Conservation (phyloP, 2,329 filamentous ascomycete species). For the Grosmannia penicillata region DNA sequence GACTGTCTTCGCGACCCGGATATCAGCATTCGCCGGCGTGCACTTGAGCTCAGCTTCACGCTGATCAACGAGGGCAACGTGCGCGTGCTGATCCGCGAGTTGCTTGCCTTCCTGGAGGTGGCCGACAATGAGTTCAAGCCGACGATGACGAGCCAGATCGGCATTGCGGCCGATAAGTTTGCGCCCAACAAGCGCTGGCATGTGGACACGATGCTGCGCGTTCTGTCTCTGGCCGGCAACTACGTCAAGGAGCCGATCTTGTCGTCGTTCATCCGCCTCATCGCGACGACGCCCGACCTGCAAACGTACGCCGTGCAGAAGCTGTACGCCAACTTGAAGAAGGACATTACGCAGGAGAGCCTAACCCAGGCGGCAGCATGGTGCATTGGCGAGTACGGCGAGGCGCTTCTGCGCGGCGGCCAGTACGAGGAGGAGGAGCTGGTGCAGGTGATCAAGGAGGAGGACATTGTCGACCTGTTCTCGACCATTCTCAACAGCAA, state of each 20-base stretch:
- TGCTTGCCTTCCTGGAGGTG: conserved; percentile 89
- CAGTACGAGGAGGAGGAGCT: conserved; percentile 91
- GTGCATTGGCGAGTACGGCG: conserved; percentile 96
- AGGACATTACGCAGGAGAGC: conserved; percentile 95
- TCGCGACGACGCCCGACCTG: conserved; percentile 84
- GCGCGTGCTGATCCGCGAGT: conserved; percentile 78
- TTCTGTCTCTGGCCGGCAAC: conserved; percentile 85
- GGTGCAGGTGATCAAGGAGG: conserved; percentile 65
- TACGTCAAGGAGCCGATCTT: conserved; percentile 97
- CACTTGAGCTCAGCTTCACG: conserved; percentile 95
- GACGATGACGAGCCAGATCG: conserved; percentile 95
- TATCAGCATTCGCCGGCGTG: conserved; percentile 89
- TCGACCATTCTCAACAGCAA: conserved; percentile 84
- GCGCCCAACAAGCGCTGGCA: conserved; percentile 98
- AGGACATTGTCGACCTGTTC: conserved; percentile 87
- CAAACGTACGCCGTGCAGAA: conserved; percentile 97
- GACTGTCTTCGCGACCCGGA: conserved; percentile 94
- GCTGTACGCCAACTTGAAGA: conserved; percentile 77
- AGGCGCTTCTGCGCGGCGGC: conserved; percentile 74
- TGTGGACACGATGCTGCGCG: conserved; percentile 90
- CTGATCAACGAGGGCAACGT: conserved; percentile 96
- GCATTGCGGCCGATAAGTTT: conserved; percentile 89
- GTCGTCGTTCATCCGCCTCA: conserved; percentile 88
- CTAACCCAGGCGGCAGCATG: conserved; percentile 85
- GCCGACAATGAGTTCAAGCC: conserved; percentile 98